These are phyloP conservation scores for Cladosporium sp. DNA, from an alignment of 2,329 filamentous ascomycete species.

Conservation along the genomic window DNA sequence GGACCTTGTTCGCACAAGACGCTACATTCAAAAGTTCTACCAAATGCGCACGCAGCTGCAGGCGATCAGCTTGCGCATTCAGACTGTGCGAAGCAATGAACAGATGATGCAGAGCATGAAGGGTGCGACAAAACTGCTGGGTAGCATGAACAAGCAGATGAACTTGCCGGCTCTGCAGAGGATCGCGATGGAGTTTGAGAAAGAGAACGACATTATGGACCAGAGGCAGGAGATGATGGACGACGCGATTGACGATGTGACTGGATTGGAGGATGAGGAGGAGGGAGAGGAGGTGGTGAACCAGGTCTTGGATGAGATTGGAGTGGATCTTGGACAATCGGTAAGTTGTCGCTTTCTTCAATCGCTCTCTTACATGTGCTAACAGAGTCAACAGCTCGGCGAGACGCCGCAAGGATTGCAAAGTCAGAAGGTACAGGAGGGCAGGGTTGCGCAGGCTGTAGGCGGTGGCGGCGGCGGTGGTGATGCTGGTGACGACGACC, in stretches of 20 bases:
- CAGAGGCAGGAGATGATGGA: constrained; percentile 99
- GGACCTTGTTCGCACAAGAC: constrained; percentile 85
- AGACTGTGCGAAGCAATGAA: constrained; percentile 97
- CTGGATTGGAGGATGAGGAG: constrained; percentile 84
- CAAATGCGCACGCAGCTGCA: constrained; percentile 96
- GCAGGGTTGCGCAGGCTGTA: constrained; percentile 79
- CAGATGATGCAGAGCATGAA: constrained; percentile 99
- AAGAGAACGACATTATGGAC: constrained; percentile 99
- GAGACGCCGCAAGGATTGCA: constrained; percentile 85
- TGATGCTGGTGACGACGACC: constrained; percentile 70
- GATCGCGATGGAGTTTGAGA: constrained; percentile 98
- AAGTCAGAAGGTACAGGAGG: constrained; percentile 65
- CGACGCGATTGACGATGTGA: constrained; percentile 95
- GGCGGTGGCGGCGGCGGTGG: constrained; percentile 59
- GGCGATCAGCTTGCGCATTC: constrained; percentile 89
- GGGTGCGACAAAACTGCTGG: constrained; percentile 84
- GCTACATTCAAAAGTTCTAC: constrained; percentile 94
- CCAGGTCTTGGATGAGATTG: constrained; percentile 94
- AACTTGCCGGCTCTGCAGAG: constrained; percentile 91
- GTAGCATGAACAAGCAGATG: constrained; percentile 97
- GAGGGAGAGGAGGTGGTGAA: constrained; percentile 97
- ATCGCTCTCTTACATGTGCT: neutral
- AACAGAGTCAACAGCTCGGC: constrained; percentile 61
- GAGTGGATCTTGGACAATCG: constrained; percentile 82
- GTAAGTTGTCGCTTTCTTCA: constrained; percentile 53